Evolutionary conservation across 2,329 filamentous ascomycete species (phyloP).

Genomic region (Dactylellina parvicollis): DNA sequence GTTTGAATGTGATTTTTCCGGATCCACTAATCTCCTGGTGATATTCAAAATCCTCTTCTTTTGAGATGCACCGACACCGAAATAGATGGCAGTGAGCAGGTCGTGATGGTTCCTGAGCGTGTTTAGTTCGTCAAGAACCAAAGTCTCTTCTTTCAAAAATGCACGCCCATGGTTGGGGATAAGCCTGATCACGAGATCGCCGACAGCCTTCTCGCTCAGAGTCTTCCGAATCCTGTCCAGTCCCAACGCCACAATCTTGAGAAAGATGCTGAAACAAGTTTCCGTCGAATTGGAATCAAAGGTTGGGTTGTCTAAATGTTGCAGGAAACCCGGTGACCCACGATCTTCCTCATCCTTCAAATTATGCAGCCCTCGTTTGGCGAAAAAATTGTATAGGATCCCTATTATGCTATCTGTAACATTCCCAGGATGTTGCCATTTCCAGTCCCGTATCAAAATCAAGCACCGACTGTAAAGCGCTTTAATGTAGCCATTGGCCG

Average conservation of each 20-base stretch:
- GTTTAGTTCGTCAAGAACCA: constrained; percentile 71
- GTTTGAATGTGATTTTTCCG: constrained; percentile 72
- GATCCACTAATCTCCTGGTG: constrained; percentile 70
- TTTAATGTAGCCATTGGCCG: constrained; percentile 60
- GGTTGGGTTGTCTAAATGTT: constrained; percentile 65
- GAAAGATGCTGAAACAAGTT: constrained; percentile 73
- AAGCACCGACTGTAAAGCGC: constrained; percentile 71
- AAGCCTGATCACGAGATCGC: constrained; percentile 71
- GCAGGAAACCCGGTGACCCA: constrained; percentile 71
- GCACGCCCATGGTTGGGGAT: constrained; percentile 74
- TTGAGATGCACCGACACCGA: constrained; percentile 69
- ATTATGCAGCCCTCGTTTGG: constrained; percentile 70
- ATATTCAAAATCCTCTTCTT: constrained; percentile 59
- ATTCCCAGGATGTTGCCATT: constrained; percentile 67
- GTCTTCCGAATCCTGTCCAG: constrained; percentile 66
- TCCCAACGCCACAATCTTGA: constrained; percentile 71
- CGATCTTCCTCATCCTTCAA: constrained; percentile 73
- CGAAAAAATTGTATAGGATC: constrained; percentile 75
- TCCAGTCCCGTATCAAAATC: constrained; percentile 72
- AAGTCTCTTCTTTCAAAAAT: constrained; percentile 71
- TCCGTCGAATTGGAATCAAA: constrained; percentile 68
- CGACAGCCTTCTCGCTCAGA: constrained; percentile 68
- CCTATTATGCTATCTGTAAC: constrained; percentile 67
- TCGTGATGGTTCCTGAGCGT: constrained; percentile 76
- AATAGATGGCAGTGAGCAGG: constrained; percentile 73